Base-by-base conservation (phyloP, 805 yeast species). In the Ogataea thermomethanolica region DNA sequence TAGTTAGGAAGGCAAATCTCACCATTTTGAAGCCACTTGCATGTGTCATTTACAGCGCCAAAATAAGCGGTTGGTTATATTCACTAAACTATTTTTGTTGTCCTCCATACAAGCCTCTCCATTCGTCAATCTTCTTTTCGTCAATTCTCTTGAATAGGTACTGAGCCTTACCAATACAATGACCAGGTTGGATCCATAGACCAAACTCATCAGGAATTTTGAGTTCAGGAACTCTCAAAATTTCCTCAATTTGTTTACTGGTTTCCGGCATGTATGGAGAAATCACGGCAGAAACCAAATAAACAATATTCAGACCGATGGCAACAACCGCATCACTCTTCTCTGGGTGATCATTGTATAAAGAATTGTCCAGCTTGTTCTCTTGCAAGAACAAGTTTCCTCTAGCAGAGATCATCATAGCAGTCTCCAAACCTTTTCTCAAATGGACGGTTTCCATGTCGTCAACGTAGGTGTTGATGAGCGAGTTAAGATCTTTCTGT, bases 331-430 rank as follows among this genome's bases (percentile, higher is more conserved):
- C 95, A 58, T 89, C 96, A 10, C 95, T 78, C 56, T 78, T 79
- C 25, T 75, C 86, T 31, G 96, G 95, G 35, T 67, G 61, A 56
- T 87, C 78, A 41, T 79, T 76, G 65, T 80, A 87, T 50, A 90
- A 71, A 8, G 85, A 71, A 73, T 93, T 93, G 65, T 91, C 98
- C 55, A 93, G 75, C 68, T 90, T 90, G 70, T 90, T 89, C 37
- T 91, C 99, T 69, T 93, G 99, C 62, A 93, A 75, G 74, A 91
- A 93, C 64, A 74, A 84, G 68, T 93, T 93, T 65, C 99, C 99
- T 55, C 96, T 80, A 14, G 95, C 79, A 43, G 96, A 84, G 42
- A 93, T 70, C 24, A 85, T 73, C 96, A 93, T 89, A 46, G 96
- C 95, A 27, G 80, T 64, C 64, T 90, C 98, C 48, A 91, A 72